Evolutionary conservation across 1,284 basidiomycete genomes (phyloP), one percentile per base, ranked within the genome.

Genomic region (Macrocystidia cucumis): DNA sequence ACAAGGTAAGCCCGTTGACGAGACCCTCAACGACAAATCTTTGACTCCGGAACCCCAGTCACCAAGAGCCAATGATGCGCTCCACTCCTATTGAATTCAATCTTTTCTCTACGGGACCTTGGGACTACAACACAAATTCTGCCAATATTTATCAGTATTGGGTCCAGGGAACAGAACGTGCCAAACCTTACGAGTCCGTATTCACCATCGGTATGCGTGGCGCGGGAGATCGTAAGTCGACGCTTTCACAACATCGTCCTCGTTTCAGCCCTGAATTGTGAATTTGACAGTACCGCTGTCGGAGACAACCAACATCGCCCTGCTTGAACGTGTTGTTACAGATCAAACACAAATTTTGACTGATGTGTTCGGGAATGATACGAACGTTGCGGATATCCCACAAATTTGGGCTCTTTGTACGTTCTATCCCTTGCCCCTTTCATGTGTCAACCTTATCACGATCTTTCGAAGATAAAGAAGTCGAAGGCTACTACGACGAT

Each of bases 161-260:
- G 74, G 52, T 69, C 1, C 63, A 65, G 23, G 76, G 78, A n/a
- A 62, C 69, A 5, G 57, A 74, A 36, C 68, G 78, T 1, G 67
- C 74, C 0, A 64, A 65, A 42, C 61, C 63, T 2, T 80, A 63
- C 42, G 79, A 83, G 44, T 72, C 69, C 12, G 52, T 82, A 11
- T 78, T 64, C 48, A 80, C 78, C 0, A 49, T 83, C 20, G 78
- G 78, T 14, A 79, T 82, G 78, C 63, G 78, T 37, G 78, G 79
- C 1, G 67, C 68, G 34, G 77, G 77, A 37, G 71, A 75, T 51
- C 42, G 71, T 73, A 47, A 34, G 68, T 57, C 17, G 6, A n/a
- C n/a, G 12, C 30, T 23, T 34, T 39, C 18, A 16, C 20, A 7
- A 16, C 11, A 22, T 29, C 19, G 5, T 6, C 9, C 34, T 9